These are phyloP conservation scores for Alternaria triticina DNA, from an alignment of 2,329 filamentous ascomycete species.

Conservation along the genomic window DNA sequence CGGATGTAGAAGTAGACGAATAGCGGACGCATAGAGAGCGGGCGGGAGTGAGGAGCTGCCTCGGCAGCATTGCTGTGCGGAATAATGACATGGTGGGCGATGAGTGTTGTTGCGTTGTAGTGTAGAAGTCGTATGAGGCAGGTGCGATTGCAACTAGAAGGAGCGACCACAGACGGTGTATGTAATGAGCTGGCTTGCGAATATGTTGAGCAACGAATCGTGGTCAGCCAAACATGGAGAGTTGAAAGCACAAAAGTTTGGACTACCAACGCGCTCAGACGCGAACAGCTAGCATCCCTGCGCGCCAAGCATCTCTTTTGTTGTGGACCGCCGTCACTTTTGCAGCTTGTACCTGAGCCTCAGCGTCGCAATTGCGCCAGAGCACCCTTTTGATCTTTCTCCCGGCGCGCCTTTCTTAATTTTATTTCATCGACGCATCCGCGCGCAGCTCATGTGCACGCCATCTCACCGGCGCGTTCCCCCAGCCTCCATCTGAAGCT, in stretches of 20 bases:
- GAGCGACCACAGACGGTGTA: not conserved
- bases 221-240: not conserved
- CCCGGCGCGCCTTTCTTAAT: slow-evolving; percentile 23
- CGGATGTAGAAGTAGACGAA: slow-evolving; percentile 20
- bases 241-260: slow-evolving; percentile 13
- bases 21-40: slow-evolving; percentile 29
- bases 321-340: slow-evolving; percentile 32
- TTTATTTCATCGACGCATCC: slow-evolving; percentile 10
- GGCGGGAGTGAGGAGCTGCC: slow-evolving; percentile 17
- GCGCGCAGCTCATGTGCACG: slow-evolving; percentile 39
- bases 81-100: slow-evolving; percentile 35
- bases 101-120: not conserved
- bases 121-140: not conserved
- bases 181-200: not conserved
- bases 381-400: slow-evolving; percentile 19
- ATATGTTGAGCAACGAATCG: not conserved
- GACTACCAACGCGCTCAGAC: slow-evolving; percentile 22
- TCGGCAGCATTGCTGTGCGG: slow-evolving; percentile 23
- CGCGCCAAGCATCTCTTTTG: slow-evolving; percentile 35
- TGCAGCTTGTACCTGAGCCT: slow-evolving; percentile 26
- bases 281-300: slow-evolving; percentile 26
- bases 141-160: not conserved
- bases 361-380: slow-evolving; percentile 38
- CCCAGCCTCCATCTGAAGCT: slow-evolving; percentile 36
- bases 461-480: slow-evolving; percentile 35